phyloP scores from a whole-genome alignment of 2,329 filamentous ascomycete genomes.

The Lanzia echinophila region DNA sequence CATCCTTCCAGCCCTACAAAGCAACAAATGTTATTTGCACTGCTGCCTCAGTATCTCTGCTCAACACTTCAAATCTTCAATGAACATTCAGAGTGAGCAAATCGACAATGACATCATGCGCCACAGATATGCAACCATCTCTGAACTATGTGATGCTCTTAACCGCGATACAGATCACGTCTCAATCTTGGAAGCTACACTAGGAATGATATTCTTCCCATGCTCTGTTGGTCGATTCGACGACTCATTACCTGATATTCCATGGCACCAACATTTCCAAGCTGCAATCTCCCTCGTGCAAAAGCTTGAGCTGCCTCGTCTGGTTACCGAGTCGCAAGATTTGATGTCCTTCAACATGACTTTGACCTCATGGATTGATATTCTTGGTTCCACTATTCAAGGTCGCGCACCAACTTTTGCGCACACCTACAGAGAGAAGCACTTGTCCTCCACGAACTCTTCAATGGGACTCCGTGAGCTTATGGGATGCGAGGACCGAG shows the following conservation, averaged over 20 bases:
- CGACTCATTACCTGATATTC: conserved; percentile 81
- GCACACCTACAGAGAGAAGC: conserved; percentile 92
- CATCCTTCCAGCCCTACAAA: conserved; percentile 80
- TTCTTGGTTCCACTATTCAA: conserved; percentile 87
- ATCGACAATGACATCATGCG: conserved; percentile 88
- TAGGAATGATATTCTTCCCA: conserved; percentile 95
- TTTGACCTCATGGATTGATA: conserved; percentile 90
- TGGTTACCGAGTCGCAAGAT: conserved; percentile 51
- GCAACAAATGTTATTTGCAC: conserved; percentile 89
- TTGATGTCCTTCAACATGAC: conserved; percentile 80
- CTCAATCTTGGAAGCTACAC: conserved; percentile 83
- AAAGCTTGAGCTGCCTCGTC: conserved; percentile 70
- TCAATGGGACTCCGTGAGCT: conserved; percentile 76
- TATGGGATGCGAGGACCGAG: conserved; percentile 94
- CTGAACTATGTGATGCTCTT: conserved; percentile 75
- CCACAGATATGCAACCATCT: conserved; percentile 83
- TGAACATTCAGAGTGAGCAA: conserved; percentile 59
- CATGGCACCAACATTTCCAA: conserved; percentile 96
- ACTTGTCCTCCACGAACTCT: conserved; percentile 58
- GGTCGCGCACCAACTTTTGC: conserved; percentile 82
- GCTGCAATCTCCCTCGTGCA: conserved; percentile 79
- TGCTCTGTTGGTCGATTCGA: conserved; percentile 82
- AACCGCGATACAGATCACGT: conserved; percentile 74
- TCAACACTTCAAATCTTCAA: conserved; percentile 80
- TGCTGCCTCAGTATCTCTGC: conserved; percentile 92